Percentiles rank a stretch among this genome's conserved stretches.
These are phyloP conservation scores for Entoloma clypeatum DNA, from an alignment of 1,284 basidiomycete species.

Conservation along the genomic window DNA sequence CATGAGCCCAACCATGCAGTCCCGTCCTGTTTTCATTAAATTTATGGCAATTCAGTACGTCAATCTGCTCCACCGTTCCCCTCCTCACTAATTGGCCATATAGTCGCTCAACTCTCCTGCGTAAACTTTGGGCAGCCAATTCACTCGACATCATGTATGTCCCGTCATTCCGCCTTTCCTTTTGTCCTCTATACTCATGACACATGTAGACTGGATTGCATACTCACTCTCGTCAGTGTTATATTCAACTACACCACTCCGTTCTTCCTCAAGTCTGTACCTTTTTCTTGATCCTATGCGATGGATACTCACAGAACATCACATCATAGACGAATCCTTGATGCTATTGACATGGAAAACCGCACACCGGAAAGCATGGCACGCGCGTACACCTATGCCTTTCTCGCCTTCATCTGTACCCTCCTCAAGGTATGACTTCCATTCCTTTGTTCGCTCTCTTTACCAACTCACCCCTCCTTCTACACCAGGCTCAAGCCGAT, in stretches of 20 bases:
- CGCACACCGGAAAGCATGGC: conserved; percentile 46
- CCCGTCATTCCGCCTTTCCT: neutral
- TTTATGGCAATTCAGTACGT: conserved; percentile 45
- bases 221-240: conserved; percentile 60
- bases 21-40: conserved; percentile 61
- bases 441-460: neutral
- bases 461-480: conserved; percentile 6
- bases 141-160: conserved; percentile 63
- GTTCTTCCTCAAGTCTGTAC: conserved; percentile 58
- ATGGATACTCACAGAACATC: neutral
- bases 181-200: neutral
- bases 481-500: conserved; percentile 58
- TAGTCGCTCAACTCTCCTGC: conserved; percentile 53
- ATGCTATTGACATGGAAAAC: conserved; percentile 32
- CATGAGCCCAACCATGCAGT: conserved; percentile 66
- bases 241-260: conserved; percentile 67
- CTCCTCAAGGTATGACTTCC: conserved; percentile 46
- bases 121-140: conserved; percentile 64
- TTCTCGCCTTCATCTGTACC: conserved; percentile 59
- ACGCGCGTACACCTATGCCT: conserved; percentile 68
- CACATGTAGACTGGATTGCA: conserved; percentile 52
- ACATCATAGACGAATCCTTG: conserved; percentile 43
- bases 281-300: neutral
- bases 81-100: neutral
- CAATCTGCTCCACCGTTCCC: neutral